Evolutionary conservation across 176 grass and related monocot species (phyloP), one percentile per base, ranked within the genome.

Genomic region (Carex parvula): DNA sequence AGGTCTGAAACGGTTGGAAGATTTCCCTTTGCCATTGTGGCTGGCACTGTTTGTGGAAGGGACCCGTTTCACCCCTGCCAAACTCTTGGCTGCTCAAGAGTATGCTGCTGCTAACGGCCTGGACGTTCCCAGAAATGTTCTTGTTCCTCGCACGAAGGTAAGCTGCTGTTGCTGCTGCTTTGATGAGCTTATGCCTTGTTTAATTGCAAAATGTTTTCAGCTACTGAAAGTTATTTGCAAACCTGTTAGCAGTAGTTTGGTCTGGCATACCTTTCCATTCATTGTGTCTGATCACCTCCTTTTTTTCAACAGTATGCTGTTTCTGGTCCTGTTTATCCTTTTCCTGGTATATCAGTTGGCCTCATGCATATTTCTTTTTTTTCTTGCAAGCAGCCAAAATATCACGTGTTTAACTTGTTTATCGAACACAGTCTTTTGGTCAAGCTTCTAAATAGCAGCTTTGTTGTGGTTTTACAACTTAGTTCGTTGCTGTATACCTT

Each of bases 1-100:
- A 60, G 95, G 91, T 68, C 86, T 98, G 48, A 87, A 95, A 93
- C 85, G 91, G 32, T 87, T 98, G 75, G 81, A 90, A 3, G 91
- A 98, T 55, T 95, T 95, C 61, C 95, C 95, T n/a, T 88, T 88
- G 82, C 91, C 95, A 84, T 98, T 98, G 82, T 98, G 95, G 95
- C 79, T 98, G 75, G 93, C 96, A 44, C 86, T 98, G 72, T 95
- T 95, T 52, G 96, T 95, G 79, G 92, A 97, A 83, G 94, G 94
- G 32, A 97, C 89, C 59, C 91, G 91, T 81, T 89, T 89, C 44
- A 89, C 88, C 65, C 88, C 88, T 24, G 79, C 84, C 41, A 89
- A 89, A 68, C 84, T 89, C 56, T 32, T 89, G 44, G 88, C 84
- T 68, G 88, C 88, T 55, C 88, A 89, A 89, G 88, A 89, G 75